phyloP scores from a whole-genome alignment of 129 eudicot species.

The Silybum marianum region DNA sequence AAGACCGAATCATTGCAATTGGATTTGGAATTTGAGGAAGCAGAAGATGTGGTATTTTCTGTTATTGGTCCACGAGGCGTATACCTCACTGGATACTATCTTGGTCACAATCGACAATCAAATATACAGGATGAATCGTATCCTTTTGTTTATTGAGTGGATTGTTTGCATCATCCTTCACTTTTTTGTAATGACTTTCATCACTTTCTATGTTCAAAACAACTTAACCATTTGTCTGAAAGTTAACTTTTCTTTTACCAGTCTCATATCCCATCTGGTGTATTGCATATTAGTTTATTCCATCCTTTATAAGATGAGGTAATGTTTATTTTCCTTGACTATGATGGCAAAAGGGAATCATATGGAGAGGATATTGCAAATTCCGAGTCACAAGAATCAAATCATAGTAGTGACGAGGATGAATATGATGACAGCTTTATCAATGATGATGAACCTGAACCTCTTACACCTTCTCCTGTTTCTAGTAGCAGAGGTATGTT shows the following conservation, averaged over 20 bases:
- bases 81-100: slow-evolving; percentile 76
- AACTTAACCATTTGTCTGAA: not conserved
- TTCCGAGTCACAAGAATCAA: slow-evolving; percentile 53
- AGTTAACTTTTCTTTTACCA: not conserved
- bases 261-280: not conserved
- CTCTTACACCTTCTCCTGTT: slow-evolving; percentile 52
- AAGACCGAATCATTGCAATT: slow-evolving; percentile 69
- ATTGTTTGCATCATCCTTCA: not conserved
- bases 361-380: slow-evolving; percentile 82
- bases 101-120: slow-evolving; percentile 39
- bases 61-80: slow-evolving; percentile 89
- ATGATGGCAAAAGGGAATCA: slow-evolving; percentile 58
- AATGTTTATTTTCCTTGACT: slow-evolving; percentile 45
- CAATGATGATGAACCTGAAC: slow-evolving; percentile 61
- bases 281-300: not conserved
- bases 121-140: slow-evolving; percentile 61
- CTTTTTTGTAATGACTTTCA: not conserved
- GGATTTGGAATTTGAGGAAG: slow-evolving; percentile 88
- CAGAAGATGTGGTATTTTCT: slow-evolving; percentile 75
- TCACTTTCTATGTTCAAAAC: not conserved
- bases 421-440: slow-evolving; percentile 87
- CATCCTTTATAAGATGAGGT: not conserved
- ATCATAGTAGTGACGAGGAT: slow-evolving; percentile 60
- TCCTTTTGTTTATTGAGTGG: slow-evolving; percentile 40
- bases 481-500: slow-evolving; percentile 53